Evolutionary conservation across 805 yeast genomes (phyloP).

Genomic region (Hagleromyces aurorensis): DNA sequence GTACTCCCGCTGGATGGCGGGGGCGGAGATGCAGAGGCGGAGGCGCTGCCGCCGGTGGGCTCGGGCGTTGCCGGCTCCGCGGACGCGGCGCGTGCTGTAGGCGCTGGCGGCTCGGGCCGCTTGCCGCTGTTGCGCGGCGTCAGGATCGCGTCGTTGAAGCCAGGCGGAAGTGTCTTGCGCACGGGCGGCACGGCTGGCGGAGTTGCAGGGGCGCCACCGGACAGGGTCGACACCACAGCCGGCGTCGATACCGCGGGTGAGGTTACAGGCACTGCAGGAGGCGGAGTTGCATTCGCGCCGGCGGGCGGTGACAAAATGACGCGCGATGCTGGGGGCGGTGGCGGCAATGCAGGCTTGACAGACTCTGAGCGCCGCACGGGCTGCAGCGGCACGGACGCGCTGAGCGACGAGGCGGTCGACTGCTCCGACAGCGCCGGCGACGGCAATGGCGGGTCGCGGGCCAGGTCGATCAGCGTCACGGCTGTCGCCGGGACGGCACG

Average conservation of each 20-base stretch:
- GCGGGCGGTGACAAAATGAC: too few species aligned
- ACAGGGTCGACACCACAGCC: neutral
- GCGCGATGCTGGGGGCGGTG: constrained; percentile 17
- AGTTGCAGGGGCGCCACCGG: too few species aligned
- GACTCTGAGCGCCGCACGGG: constrained; percentile 10
- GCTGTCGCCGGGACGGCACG: constrained; percentile 5
- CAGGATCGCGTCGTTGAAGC: constrained; percentile 29
- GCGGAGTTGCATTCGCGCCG: neutral
- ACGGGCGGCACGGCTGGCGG: constrained; percentile 31
- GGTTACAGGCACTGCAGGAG: neutral
- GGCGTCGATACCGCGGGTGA: neutral
- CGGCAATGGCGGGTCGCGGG: constrained; percentile 4
- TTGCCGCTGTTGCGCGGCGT: constrained; percentile 29
- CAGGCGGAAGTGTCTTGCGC: constrained; percentile 33
- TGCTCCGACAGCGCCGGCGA: constrained; percentile 1
- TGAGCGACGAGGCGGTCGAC: constrained; percentile 5
- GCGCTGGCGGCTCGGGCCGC: constrained; percentile 14
- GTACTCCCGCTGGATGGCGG: neutral
- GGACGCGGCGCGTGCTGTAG: constrained; percentile 2
- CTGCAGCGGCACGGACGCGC: constrained; percentile 9
- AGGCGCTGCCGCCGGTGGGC: neutral
- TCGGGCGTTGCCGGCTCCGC: neutral
- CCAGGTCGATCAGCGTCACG: constrained; percentile 8
- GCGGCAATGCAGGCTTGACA: constrained; percentile 11
- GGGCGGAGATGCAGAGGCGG: neutral